A percentile compares a stretch with the other conserved stretches of the same genome.
Conservation (phyloP, 345 rosid genomes). For the Ceriops tagal region DNA sequence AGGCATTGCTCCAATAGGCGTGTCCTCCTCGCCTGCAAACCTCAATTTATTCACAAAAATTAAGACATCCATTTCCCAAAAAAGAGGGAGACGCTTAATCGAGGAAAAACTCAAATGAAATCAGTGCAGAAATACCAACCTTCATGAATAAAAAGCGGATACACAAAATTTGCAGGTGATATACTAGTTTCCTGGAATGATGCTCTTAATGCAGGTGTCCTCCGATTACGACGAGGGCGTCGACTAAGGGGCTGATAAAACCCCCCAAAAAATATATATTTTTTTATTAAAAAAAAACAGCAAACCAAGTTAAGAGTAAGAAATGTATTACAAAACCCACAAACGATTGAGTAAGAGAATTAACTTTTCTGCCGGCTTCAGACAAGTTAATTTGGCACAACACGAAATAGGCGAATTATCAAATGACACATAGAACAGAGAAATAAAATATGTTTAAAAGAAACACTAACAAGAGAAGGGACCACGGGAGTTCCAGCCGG, state of each 20-base stretch:
- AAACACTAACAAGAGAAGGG: conserved; percentile 25
- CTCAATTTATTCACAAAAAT: conserved; percentile 1
- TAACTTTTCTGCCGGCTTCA: no score
- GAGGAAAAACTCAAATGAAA: conserved; percentile 9
- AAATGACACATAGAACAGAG: neutral
- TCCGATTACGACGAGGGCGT: conserved; percentile 85
- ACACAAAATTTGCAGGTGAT: conserved; percentile 84
- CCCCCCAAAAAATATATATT: neutral
- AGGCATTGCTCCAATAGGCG: conserved; percentile 99
- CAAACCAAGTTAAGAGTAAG: no score
- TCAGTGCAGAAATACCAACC: conserved; percentile 42
- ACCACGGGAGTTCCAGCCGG: conserved; percentile 80
- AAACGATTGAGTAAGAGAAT: no score
- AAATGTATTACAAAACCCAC: no score
- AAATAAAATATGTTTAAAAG: neutral
- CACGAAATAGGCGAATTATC: no score
- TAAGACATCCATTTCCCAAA: neutral
- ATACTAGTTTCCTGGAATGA: conserved; percentile 82
- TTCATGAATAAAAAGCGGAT: conserved; percentile 94
- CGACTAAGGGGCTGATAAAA: conserved; percentile 60
- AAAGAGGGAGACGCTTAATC: neutral
- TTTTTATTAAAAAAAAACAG: no score
- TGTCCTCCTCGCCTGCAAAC: conserved; percentile 80
- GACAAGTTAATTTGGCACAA: no score
- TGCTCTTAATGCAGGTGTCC: conserved; percentile 59